Percentiles rank a stretch among this genome's conserved stretches.
These are phyloP conservation scores for Yarrowia sp. DNA, from an alignment of 805 yeast species.

Conservation along the genomic window DNA sequence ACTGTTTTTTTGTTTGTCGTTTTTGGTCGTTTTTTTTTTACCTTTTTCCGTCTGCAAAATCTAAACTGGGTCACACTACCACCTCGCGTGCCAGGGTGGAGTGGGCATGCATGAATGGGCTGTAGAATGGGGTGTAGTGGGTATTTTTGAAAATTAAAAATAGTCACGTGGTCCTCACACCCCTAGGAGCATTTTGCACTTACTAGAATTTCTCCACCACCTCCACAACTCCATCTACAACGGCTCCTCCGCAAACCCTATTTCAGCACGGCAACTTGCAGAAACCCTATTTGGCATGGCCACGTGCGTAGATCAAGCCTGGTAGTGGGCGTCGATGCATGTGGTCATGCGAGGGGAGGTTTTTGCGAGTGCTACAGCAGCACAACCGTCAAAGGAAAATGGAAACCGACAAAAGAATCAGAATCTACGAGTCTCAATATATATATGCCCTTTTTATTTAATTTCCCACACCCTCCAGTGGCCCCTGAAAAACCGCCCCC, in stretches of 20 bases:
- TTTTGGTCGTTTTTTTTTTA: not conserved
- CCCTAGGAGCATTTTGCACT: too few relatives aligned
- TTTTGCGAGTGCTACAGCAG: not conserved
- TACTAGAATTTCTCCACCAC: not conserved
- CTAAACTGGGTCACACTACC: conserved; percentile 24
- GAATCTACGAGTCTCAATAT: not conserved
- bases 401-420: not conserved
- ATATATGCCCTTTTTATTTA: too few relatives aligned
- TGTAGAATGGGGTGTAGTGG: not conserved
- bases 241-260: not conserved
- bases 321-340: conserved; percentile 24
- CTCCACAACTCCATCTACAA: not conserved
- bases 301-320: conserved; percentile 25
- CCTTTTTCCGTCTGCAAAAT: not conserved
- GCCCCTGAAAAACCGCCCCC: not conserved
- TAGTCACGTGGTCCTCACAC: too few relatives aligned
- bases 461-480: not conserved
- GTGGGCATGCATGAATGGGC: not conserved
- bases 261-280: conserved; percentile 7
- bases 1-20: not conserved
- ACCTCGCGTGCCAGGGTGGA: conserved; percentile 25
- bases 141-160: not conserved
- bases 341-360: conserved; percentile 15
- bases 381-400: not conserved
- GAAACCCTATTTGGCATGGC: conserved; percentile 7